A percentile compares a stretch with the other conserved stretches of the same genome.
Evolutionary conservation across 495 filamentous ascomycete genomes (phyloP).

Genomic region (Polyplosphaeria fusca): DNA sequence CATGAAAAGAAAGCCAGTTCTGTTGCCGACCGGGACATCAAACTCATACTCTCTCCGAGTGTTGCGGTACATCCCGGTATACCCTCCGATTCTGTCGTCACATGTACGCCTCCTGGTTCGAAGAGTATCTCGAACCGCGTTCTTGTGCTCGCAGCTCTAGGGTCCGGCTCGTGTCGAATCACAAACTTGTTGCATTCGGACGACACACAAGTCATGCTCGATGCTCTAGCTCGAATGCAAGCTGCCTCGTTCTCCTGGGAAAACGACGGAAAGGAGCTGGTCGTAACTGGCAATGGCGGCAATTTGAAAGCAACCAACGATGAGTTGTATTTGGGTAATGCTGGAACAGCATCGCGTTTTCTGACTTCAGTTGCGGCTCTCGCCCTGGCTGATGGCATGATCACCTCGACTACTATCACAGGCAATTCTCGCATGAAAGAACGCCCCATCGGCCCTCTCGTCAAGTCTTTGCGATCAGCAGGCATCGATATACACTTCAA

Average conservation of each 20-base stretch:
- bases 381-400: slow-evolving; percentile 58
- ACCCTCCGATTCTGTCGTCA: slow-evolving; percentile 58
- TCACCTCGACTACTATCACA: slow-evolving; percentile 73
- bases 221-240: slow-evolving; percentile 73
- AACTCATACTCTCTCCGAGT: slow-evolving; percentile 77
- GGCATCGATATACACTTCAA: slow-evolving; percentile 80
- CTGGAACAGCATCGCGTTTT: slow-evolving; percentile 93
- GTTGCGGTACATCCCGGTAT: slow-evolving; percentile 70
- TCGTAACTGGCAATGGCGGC: slow-evolving; percentile 87
- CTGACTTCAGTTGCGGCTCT: slow-evolving; percentile 89
- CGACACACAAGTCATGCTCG: slow-evolving; percentile 95
- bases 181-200: slow-evolving; percentile 93
- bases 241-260: slow-evolving; percentile 96
- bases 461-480: slow-evolving; percentile 82
- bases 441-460: slow-evolving; percentile 88
- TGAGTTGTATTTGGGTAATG: slow-evolving; percentile 90
- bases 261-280: slow-evolving; percentile 81
- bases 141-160: slow-evolving; percentile 86
- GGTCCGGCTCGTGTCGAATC: slow-evolving; percentile 80
- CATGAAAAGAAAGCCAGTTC: slow-evolving; percentile 82
- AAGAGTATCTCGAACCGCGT: slow-evolving; percentile 98
- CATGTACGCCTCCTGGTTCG: slow-evolving; percentile 86
- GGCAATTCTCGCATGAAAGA: slow-evolving; percentile 97
- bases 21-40: slow-evolving; percentile 81
- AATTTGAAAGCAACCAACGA: slow-evolving; percentile 70